Conservation (phyloP, 2,329 filamentous ascomycete genomes). For the Cordyceps tenuipes region DNA sequence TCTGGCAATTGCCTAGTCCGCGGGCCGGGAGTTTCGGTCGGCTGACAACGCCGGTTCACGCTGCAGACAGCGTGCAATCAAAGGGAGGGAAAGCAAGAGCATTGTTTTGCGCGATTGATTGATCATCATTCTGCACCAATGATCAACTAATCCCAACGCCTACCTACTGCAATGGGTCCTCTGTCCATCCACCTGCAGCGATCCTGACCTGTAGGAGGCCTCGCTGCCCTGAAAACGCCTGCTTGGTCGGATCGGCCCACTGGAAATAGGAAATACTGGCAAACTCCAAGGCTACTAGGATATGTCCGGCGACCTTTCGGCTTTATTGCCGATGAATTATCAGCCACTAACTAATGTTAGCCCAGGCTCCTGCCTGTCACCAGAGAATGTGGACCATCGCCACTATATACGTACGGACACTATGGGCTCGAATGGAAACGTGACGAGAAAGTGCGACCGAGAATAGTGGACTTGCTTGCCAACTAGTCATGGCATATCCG, state of each 20-base stretch:
- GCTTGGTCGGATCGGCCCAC: conserved; percentile 4
- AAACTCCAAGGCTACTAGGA: background rate
- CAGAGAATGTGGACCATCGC: background rate
- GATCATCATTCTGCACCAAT: background rate
- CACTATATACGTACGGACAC: background rate
- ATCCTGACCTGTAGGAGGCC: background rate
- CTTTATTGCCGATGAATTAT: conserved; percentile 5
- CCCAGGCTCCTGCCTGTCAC: background rate
- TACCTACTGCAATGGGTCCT: background rate
- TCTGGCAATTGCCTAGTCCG: background rate
- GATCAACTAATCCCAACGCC: background rate
- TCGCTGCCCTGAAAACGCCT: background rate
- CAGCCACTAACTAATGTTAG: background rate
- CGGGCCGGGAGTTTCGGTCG: background rate
- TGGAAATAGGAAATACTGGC: background rate
- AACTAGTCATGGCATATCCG: background rate
- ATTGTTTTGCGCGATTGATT: background rate
- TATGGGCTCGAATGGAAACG: background rate
- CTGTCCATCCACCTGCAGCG: background rate
- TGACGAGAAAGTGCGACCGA: conserved; percentile 5
- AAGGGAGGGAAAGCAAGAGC: background rate
- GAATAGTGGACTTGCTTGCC: conserved; percentile 7
- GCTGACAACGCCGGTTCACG: background rate
- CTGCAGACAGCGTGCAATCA: background rate
- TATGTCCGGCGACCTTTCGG: conserved; percentile 2